Conservation (phyloP, 73 alveolate genomes). For the Paramecium biaurelia region DNA sequence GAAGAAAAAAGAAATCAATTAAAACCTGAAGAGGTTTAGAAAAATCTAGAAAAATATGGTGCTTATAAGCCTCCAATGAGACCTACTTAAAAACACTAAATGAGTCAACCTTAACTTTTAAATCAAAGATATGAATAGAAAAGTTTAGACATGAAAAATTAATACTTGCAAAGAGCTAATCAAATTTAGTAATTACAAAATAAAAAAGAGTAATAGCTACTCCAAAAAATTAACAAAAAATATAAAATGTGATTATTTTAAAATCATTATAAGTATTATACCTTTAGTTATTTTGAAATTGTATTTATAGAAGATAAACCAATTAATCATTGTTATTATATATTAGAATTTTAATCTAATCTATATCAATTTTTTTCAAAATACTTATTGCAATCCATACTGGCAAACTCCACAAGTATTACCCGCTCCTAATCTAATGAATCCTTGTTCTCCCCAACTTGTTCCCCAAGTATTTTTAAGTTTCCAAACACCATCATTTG, state of each 20-base stretch:
- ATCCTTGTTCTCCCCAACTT: slow-evolving; percentile 70
- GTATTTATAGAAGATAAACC: too few relatives aligned
- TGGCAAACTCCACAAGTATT: slow-evolving; percentile 56
- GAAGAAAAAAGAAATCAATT: not conserved
- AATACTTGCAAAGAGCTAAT: slow-evolving; percentile 42
- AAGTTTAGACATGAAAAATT: slow-evolving; percentile 26
- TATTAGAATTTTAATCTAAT: too few relatives aligned
- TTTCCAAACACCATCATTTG: slow-evolving; percentile 48
- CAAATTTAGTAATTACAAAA: not conserved
- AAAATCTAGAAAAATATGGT: slow-evolving; percentile 29
- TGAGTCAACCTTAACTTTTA: slow-evolving; percentile 27
- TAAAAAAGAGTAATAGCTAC: slow-evolving; percentile 2
- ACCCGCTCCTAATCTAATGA: slow-evolving; percentile 51
- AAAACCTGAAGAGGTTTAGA: slow-evolving; percentile 33
- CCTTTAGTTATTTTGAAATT: not conserved
- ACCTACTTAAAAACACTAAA: slow-evolving; percentile 35
- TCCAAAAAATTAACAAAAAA: slow-evolving; percentile 22
- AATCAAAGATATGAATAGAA: not conserved
- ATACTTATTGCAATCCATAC: not conserved
- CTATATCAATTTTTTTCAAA: not conserved
- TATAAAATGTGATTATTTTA: slow-evolving; percentile 24
- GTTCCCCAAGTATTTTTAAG: slow-evolving; percentile 72
- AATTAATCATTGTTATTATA: too few relatives aligned
- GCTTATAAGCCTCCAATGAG: slow-evolving; percentile 15
- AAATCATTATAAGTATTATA: not conserved